phyloP scores from a whole-genome alignment of 2,329 filamentous ascomycete genomes.

The Aaosphaeria pasadenensis region DNA sequence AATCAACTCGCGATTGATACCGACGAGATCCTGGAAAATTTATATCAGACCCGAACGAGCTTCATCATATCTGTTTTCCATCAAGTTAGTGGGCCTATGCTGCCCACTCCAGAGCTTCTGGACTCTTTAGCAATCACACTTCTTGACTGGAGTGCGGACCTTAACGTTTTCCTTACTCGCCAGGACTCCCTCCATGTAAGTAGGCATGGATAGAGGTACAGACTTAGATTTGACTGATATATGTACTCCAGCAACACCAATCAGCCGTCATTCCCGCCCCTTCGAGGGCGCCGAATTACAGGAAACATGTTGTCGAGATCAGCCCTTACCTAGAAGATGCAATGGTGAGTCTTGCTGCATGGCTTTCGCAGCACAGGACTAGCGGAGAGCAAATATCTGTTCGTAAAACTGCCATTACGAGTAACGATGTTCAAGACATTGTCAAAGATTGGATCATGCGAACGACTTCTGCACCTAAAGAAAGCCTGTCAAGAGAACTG shows the following conservation, averaged over 20 bases:
- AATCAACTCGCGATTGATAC: constrained; percentile 8
- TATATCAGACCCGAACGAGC: constrained; percentile 18
- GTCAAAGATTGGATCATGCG: constrained; percentile 30
- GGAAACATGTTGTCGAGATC: constrained; percentile 11
- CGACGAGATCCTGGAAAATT: constrained; percentile 20
- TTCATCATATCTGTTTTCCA: constrained; percentile 24
- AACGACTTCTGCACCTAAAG: constrained; percentile 12
- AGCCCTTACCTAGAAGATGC: constrained; percentile 14
- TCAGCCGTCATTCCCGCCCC: background rate
- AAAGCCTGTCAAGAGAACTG: background rate
- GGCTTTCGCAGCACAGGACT: constrained; percentile 12
- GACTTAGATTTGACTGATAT: background rate
- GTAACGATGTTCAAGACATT: constrained; percentile 11
- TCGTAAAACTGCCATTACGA: constrained; percentile 5
- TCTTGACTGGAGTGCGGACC: constrained; percentile 18
- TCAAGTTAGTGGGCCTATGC: constrained; percentile 15
- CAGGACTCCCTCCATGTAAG: constrained; percentile 20
- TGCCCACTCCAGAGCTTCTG: constrained; percentile 12
- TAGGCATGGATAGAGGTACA: background rate
- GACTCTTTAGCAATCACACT: constrained; percentile 19
- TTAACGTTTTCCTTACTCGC: constrained; percentile 16
- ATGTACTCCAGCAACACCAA: background rate
- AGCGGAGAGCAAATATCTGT: constrained; percentile 10
- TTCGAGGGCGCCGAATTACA: constrained; percentile 5
- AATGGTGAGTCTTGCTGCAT: constrained; percentile 10